Evolutionary conservation across 768 basidiomycete genomes (phyloP), one percentile per base, ranked within the genome.

Genomic region (Rhizopogon vinicolor): DNA sequence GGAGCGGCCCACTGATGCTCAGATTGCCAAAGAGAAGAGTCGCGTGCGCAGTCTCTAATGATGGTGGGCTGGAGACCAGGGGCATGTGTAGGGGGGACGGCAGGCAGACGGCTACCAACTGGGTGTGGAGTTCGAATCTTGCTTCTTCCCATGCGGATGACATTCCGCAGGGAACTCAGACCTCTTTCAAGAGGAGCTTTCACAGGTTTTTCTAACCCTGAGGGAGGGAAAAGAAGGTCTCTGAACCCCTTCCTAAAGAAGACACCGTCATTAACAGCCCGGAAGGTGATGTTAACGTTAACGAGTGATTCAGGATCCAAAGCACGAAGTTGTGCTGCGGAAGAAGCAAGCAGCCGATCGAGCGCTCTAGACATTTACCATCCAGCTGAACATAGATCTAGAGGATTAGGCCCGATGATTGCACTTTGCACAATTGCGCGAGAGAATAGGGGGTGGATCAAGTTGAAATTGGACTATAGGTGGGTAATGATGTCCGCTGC

Each of bases 351-450:
- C 19, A 89, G 70, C 6, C 81, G 65, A 13, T 78, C 79, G 75
- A 89, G 79, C 33, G 84, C 71, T 19, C 85, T 78, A 12, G 82
- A 83, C 43, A 91, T 75, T 45, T 86, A 82, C 76, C 82, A 86
- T 19, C 86, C 86, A 4, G 84, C 85, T 37, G 75, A 74, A 19
- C 74, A 68, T 19, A 86, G 74, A 61, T 82, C 79, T 0, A 86
- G 86, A 6, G 87, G 68, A 56, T 76, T 82, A 53, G 78, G 74
- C 22, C 89, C 85, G 54, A 87, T 67, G 35, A 86, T 72, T 5
- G 85, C 79, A 51, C 85, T 88, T 65, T 91, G 89, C 16, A 88
- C 70, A 61, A 91, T 86, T 10, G 86, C 84, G 13, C 87, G 87
- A 55, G 82, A 74, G 69, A 91, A 90, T 28, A 89, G 66, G 16